phyloP scores from a whole-genome alignment of 2,329 filamentous ascomycete species.

The Ophiostoma tasmaniense region DNA sequence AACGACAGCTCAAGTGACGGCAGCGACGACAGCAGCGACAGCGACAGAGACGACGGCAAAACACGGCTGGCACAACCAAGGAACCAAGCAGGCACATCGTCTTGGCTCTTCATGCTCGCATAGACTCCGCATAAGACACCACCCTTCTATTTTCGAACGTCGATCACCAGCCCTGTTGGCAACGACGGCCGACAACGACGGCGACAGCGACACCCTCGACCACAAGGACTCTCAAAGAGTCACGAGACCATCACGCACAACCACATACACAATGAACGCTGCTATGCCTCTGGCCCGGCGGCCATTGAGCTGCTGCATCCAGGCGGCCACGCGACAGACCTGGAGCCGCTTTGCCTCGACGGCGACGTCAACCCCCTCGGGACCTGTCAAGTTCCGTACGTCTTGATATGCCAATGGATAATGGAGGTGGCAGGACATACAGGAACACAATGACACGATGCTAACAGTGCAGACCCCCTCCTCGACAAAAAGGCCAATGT shows the following conservation, averaged over 20 bases:
- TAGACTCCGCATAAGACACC: background rate
- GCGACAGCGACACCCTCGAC: background rate
- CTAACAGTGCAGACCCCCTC: constrained; percentile 18
- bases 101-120: background rate
- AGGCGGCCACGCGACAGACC: constrained; percentile 10
- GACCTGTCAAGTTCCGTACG: background rate
- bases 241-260: background rate
- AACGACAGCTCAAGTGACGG: constrained; percentile 7
- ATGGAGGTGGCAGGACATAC: too few species aligned
- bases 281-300: constrained; percentile 17
- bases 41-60: background rate
- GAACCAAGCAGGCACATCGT: background rate
- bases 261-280: constrained; percentile 9
- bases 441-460: background rate
- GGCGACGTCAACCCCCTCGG: background rate
- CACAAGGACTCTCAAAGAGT: background rate
- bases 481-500: constrained; percentile 18
- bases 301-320: constrained; percentile 17
- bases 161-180: background rate
- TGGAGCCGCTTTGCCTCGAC: constrained; percentile 15
- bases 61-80: background rate
- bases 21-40: background rate
- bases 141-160: background rate
- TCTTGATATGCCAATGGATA: background rate
- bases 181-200: background rate